These are phyloP conservation scores for Papiliotrema terrestris DNA, from an alignment of 1,284 basidiomycete genomes.

Conservation along the genomic window DNA sequence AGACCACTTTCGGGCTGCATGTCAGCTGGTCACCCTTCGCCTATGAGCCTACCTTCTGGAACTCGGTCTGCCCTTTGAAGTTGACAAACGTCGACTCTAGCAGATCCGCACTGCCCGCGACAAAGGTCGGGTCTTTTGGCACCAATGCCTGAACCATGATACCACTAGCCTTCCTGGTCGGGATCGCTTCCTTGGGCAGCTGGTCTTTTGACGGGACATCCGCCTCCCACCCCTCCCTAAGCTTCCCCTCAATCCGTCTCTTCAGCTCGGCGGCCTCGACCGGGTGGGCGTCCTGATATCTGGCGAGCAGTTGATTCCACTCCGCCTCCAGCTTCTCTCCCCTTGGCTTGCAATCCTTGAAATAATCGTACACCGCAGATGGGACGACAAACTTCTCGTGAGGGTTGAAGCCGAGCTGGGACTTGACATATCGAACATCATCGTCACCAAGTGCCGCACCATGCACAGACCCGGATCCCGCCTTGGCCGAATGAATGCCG, in stretches of 20 bases:
- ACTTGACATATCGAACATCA: constrained; percentile 41
- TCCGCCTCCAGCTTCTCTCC: constrained; percentile 30
- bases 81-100: constrained; percentile 43
- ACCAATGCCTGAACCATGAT: constrained; percentile 35
- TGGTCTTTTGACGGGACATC: constrained; percentile 31
- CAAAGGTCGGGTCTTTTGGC: constrained; percentile 31
- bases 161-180: constrained; percentile 39
- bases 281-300: constrained; percentile 32
- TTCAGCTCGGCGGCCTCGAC: constrained; percentile 26
- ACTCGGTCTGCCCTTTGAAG: constrained; percentile 36
- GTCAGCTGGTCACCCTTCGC: background rate
- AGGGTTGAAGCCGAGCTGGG: constrained; percentile 33
- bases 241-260: constrained; percentile 29
- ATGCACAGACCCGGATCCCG: constrained; percentile 33
- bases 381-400: constrained; percentile 35
- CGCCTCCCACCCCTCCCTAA: constrained; percentile 24
- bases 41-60: constrained; percentile 38
- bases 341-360: constrained; percentile 24
- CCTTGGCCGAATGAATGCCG: constrained; percentile 36
- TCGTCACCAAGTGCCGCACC: constrained; percentile 40
- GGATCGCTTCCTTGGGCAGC: constrained; percentile 25
- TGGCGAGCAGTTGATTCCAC: constrained; percentile 31
- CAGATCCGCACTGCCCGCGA: constrained; percentile 40
- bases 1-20: constrained; percentile 25
- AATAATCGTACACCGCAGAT: constrained; percentile 34